Evolutionary conservation across 768 basidiomycete species (phyloP).

Genomic region (Epithele typhae): DNA sequence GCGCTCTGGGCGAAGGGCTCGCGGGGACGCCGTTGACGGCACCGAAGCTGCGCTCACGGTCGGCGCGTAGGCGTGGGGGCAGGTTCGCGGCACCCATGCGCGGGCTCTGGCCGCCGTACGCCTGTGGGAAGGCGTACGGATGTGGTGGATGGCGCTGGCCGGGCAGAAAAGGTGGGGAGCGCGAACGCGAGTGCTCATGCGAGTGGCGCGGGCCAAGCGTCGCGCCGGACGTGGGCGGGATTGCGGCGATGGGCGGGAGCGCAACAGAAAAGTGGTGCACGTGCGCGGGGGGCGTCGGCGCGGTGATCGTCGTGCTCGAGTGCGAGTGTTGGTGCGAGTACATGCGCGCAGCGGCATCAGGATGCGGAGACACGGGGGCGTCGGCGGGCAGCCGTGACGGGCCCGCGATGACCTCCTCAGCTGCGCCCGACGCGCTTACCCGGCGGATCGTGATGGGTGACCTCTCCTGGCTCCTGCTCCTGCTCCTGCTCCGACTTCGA

Average conservation of each 20-base stretch:
- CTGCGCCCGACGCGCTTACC: not conserved
- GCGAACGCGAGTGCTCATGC: constrained; percentile 17
- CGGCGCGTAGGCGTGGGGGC: constrained; percentile 11
- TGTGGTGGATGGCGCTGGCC: constrained; percentile 8
- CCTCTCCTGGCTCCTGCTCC: constrained; percentile 4
- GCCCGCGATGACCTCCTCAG: constrained; percentile 6
- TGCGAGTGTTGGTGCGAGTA: constrained; percentile 45
- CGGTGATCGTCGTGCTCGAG: constrained; percentile 45
- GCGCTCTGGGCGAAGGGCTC: not conserved
- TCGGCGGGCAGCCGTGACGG: constrained; percentile 5
- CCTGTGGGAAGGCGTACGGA: constrained; percentile 2
- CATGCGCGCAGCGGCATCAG: not conserved
- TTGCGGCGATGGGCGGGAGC: not conserved
- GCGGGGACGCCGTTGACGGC: not conserved
- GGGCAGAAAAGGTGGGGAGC: constrained; percentile 15
- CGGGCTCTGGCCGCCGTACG: constrained; percentile 10
- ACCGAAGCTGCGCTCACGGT: constrained; percentile 8
- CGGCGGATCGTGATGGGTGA: constrained; percentile 12
- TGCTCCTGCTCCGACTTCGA: not conserved
- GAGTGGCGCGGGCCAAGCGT: constrained; percentile 18
- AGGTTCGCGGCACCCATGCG: constrained; percentile 6
- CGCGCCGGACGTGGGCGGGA: constrained; percentile 12
- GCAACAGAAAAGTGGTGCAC: constrained; percentile 10
- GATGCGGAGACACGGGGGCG: constrained; percentile 1
- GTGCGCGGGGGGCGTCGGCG: constrained; percentile 36